Evolutionary conservation across 164 flowering plant genomes (phyloP), one percentile per base, ranked within the genome.

Genomic region (Kingdonia uniflora): DNA sequence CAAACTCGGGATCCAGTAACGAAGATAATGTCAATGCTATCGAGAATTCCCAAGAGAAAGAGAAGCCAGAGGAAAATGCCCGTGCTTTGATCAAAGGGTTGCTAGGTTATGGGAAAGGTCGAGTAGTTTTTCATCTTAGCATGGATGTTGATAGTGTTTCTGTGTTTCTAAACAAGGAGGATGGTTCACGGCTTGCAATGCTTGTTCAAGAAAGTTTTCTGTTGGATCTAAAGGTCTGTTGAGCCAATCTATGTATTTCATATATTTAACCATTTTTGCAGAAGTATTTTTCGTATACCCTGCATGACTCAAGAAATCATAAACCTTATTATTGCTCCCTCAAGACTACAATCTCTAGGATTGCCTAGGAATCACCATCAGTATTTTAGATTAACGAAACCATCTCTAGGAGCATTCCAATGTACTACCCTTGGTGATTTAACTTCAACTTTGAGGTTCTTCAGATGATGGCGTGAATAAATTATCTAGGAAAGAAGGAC

Each of bases 171-270:
- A 92, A 92, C 61, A 86, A 86, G 76, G 99, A 92, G 79, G 99
- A 86, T 75, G 92, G 82, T 46, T 71, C 95, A 65, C 95, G 80
- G 74, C 89, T 88, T 56, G 95, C 95, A 25, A 92, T 84, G 91
- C 72, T 92, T 62, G 86, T 84, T 51, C 99, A 88, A 65, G 99
- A 92, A 77, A 82, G 79, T 61, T 92, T 92, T 64, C 51, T 77
- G 56, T 65, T 92, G 63, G 89, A 88, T 72, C 69, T 92, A 39
- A 84, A 81, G 88, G 99, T 92, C 53, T 49, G 66, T 12, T 24
- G 19, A 25, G 6, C 4, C 16, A 20, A 38, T 61, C 16, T 14
- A 17, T 21, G 19, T 42, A 5, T 57, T 20, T 25, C 42, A 37
- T 11, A n/a, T 20, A 20, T 37, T 8, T 14, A 5, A 29, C 17